Conservation (phyloP, 176 grass and related monocot species). For the Ensete glaucum region DNA sequence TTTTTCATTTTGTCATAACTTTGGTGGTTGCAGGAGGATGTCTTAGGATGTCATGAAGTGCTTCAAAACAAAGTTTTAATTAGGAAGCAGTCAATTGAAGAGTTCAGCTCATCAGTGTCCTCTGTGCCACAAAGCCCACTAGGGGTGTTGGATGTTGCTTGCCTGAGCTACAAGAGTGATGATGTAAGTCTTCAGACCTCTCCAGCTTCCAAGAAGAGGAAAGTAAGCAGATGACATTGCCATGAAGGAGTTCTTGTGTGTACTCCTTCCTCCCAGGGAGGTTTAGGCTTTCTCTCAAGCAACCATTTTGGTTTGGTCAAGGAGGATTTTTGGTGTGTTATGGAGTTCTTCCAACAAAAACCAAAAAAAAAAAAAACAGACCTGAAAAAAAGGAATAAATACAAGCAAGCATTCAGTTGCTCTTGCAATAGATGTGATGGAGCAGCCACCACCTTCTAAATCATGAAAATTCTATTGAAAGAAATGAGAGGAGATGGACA, state of each 20-base stretch:
- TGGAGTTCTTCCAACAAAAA: slow-evolving; percentile 32
- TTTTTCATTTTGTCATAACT: neutral
- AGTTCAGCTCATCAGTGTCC: neutral
- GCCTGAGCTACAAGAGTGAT: slow-evolving; percentile 3
- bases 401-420: slow-evolving; percentile 12
- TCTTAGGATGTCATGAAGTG: neutral
- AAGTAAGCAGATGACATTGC: neutral
- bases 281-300: neutral
- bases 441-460: too few species aligned
- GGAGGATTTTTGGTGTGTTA: neutral
- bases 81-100: neutral
- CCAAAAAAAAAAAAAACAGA: slow-evolving; percentile 27
- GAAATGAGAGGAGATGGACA: neutral
- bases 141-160: neutral
- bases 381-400: slow-evolving; percentile 12
- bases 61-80: neutral
- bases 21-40: neutral
- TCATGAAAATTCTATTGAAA: neutral
- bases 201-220: slow-evolving; percentile 2
- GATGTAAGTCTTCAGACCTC: neutral
- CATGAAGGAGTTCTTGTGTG: neutral
- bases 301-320: neutral
- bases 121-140: neutral
- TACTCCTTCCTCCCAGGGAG: neutral
- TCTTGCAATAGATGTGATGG: too few species aligned